Evolutionary conservation across 805 yeast genomes (phyloP), one percentile per base, ranked within the genome.

Genomic region (Komagataella pseudopastoris): DNA sequence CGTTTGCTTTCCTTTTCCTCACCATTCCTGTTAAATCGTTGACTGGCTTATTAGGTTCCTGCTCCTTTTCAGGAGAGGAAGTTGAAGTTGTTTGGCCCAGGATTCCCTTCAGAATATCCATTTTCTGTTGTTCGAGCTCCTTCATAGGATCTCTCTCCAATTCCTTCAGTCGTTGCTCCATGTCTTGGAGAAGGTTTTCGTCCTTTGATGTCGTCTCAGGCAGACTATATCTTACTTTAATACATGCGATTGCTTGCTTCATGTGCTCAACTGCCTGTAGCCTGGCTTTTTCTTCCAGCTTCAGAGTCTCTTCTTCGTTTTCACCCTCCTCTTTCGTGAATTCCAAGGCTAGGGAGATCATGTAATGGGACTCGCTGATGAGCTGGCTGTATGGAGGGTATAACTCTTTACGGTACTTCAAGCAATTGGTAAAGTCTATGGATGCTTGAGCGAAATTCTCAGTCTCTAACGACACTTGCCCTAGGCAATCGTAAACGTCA

Each of bases 401-500:
- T 10, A 85, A 61, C 52, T 77, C 66, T 49, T 68, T 60, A 62
- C 86, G 75, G 47, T 83, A 65, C 24, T 75, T 66, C 39, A 86
- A 71, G 45, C 88, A 72, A 17, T 76, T 66, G 48, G 72, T 68
- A 52, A 88, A 78, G 63, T 90, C 96, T 17, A 69, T 68, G 0
- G 83, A 76, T 0, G 96, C 87, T 63, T 88, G 95, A 14, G 71
- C 67, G 64, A 89, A 89, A 64, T 88, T 87, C 59, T 91, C 97
- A 1, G 93, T 78, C 61, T 91, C 99, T 47, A 90, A 71, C 0
- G 96, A 83, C 7, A 90, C 85, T 62, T 91, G 97, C 36, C 98
- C 98, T 16, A 89, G 71, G 8, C 90, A 65, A 60, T 85, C 90
- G 62, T 81, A 85, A 1, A 83, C 77, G 52, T 87, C 90, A 0